These are phyloP conservation scores for Inga oerstediana DNA, from an alignment of 306 rosid species.

Conservation along the genomic window DNA sequence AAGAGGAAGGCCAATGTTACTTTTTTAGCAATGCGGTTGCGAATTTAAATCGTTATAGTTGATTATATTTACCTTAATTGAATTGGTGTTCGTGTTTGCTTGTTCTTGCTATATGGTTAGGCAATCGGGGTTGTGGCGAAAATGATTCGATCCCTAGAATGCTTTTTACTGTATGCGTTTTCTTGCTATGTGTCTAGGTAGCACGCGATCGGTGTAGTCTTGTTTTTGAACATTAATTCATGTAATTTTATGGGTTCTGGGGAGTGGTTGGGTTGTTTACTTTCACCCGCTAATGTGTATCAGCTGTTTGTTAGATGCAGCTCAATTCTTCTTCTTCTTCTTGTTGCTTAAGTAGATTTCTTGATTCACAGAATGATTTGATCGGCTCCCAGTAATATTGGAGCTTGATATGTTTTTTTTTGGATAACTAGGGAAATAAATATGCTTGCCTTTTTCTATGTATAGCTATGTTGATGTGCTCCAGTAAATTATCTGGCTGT, in stretches of 20 bases:
- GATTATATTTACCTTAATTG: not conserved
- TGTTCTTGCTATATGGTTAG: not conserved
- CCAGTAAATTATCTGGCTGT: too few relatives aligned
- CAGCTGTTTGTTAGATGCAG: not conserved
- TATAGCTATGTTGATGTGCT: not conserved
- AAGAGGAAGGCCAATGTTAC: constrained; percentile 40
- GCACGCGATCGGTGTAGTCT: not conserved
- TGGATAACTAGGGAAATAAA: not conserved
- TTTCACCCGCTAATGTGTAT: not conserved
- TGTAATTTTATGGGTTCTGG: not conserved
- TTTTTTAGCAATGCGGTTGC: not conserved
- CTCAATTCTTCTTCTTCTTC: too few relatives aligned
- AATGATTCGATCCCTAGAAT: constrained; percentile 3
- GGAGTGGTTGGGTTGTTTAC: not conserved
- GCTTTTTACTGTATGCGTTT: not conserved
- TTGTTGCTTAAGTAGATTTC: too few relatives aligned
- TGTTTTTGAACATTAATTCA: not conserved
- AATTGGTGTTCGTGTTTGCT: not conserved
- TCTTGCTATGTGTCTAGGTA: not conserved
- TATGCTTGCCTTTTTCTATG: not conserved
- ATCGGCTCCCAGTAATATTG: not conserved
- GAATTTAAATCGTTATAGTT: not conserved
- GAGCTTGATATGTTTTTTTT: not conserved
- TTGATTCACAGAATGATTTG: not conserved
- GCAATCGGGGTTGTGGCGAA: not conserved